A percentile compares a stretch with the other conserved stretches of the same genome.
These are phyloP conservation scores for Tripterygium wilfordii DNA, from an alignment of 177 flowering plant genomes.

Conservation along the genomic window DNA sequence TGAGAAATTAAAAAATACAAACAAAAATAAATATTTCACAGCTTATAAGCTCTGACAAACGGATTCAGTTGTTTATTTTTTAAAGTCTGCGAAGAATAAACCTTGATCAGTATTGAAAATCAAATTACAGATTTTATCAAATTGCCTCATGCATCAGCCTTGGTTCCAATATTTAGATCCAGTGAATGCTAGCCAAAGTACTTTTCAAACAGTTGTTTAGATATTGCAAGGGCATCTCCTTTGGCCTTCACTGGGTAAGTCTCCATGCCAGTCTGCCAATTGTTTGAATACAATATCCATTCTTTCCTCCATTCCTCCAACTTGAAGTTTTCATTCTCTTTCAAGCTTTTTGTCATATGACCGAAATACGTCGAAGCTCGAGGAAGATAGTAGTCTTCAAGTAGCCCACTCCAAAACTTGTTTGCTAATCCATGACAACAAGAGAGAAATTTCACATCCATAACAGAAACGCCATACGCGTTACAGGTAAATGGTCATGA, in stretches of 20 bases:
- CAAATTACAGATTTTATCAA: no score
- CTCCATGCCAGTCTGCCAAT: constrained; percentile 69
- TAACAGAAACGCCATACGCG: no score
- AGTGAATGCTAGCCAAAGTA: constrained; percentile 36
- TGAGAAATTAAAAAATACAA: no score
- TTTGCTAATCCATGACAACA: constrained; percentile 50
- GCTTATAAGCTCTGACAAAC: no score
- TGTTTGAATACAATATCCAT: constrained; percentile 74
- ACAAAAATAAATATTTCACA: no score
- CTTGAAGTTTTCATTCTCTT: constrained; percentile 40
- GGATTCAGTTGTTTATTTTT: no score
- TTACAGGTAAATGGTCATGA: no score
- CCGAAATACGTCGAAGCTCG: constrained; percentile 74
- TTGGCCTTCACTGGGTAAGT: constrained; percentile 53
- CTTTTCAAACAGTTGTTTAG: constrained; percentile 46
- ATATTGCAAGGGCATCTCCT: constrained; percentile 57
- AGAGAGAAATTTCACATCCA: no score
- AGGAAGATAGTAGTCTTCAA: constrained; percentile 74
- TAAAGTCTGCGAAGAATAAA: no score
- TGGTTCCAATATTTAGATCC: no score
- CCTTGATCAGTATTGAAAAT: no score
- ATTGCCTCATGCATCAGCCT: no score
- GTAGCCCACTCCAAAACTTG: constrained; percentile 88
- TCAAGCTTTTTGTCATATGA: constrained; percentile 45
- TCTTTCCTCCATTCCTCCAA: constrained; percentile 75